Base-by-base conservation (phyloP, 208 protist species). In the Leishmania tarentolae region DNA sequence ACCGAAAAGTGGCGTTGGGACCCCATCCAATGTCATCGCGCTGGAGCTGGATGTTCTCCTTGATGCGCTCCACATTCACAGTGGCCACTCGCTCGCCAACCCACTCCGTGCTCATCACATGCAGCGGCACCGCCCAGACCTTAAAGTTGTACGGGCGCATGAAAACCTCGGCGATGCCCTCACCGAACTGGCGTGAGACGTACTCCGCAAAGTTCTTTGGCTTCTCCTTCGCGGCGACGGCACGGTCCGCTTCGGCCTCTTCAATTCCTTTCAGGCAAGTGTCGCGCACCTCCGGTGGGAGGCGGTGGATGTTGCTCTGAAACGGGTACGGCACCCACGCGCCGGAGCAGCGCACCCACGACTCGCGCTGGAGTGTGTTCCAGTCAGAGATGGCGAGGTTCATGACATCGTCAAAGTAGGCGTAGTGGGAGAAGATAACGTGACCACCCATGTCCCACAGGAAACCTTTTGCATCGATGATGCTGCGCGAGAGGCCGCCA, bases 61-160 rank as follows among this genome's bases (percentile, higher is more conserved):
- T 77, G 61, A 96, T 91, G 81, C 87, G 86, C 28, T 87, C 76
- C 9, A 94, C 75, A 81, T 93, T 81, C 37, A 94, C 88, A n/a
- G 82, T 86, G 6, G 93, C 88, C 21, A 96, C 93, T 52, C 93
- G 93, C 83, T 96, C 93, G 70, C 91, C 93, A 37, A 93, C 85
- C 93, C 93, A 96, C 76, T 88, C 88, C 3, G 83, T 86, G 83
- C 86, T 92, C 90, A 96, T 88, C 75, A 90, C 76, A 19, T 82
- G 46, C 40, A 90, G 80, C 17, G 93, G 91, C n/a, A 93, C 83
- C 15, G 93, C 91, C 93, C 93, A 96, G 53, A 92, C 90, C 83
- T 96, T 96, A 63, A 92, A 90, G 80, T 96, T 96, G 80, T 96
- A 96, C 47, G 93, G 93, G 44, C 83, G 82, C 93, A 96, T 94